phyloP scores from a whole-genome alignment of 805 yeast species.

The Cyberlindnera suaveolens region DNA sequence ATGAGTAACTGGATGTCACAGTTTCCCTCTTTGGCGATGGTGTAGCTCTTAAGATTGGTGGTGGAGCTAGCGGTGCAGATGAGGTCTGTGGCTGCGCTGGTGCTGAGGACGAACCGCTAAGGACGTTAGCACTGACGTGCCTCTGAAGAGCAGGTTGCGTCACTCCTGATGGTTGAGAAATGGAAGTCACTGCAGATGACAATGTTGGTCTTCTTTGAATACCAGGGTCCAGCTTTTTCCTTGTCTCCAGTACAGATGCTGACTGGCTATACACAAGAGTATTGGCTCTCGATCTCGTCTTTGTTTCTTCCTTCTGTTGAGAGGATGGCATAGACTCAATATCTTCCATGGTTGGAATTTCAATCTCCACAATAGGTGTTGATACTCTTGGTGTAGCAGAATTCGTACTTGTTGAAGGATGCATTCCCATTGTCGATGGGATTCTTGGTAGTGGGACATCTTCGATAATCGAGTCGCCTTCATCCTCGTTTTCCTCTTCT shows the following conservation, averaged over 20 bases:
- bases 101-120: background rate
- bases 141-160: background rate
- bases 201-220: conserved; percentile 21
- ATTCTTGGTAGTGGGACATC: conserved; percentile 18
- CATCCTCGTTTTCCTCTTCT: conserved; percentile 24
- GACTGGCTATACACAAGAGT: conserved; percentile 23
- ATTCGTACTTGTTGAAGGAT: conserved; percentile 7
- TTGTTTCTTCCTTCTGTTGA: conserved; percentile 11
- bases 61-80: conserved; percentile 10
- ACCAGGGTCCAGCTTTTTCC: conserved; percentile 17
- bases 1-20: conserved; percentile 11
- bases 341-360: conserved; percentile 63
- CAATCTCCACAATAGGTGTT: conserved; percentile 56
- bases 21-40: conserved; percentile 40
- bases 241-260: conserved; percentile 13
- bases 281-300: conserved; percentile 25
- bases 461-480: conserved; percentile 10
- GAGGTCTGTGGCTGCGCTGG: conserved; percentile 9
- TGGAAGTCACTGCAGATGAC: conserved; percentile 4
- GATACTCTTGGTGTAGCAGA: conserved; percentile 29
- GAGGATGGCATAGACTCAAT: conserved; percentile 22
- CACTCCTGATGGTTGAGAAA: background rate
- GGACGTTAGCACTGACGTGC: background rate
- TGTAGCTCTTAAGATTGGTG: conserved; percentile 28
- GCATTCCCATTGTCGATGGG: conserved; percentile 16